A percentile compares a stretch with the other conserved stretches of the same genome.
Evolutionary conservation across 1,284 basidiomycete genomes (phyloP).

Genomic region (Cutaneotrichosporon mucoides): DNA sequence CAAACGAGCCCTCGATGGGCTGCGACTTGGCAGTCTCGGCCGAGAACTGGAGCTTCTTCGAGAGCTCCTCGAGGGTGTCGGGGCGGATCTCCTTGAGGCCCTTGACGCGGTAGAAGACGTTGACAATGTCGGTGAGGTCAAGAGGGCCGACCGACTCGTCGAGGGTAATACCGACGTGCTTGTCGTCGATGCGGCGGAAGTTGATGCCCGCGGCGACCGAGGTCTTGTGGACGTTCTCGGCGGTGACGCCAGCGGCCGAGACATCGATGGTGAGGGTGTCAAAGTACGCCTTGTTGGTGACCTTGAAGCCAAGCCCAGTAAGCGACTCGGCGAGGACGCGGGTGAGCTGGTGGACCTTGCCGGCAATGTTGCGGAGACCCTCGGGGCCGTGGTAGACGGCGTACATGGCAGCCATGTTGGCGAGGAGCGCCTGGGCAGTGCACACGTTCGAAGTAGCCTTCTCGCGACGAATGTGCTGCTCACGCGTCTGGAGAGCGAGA

Average conservation of each 20-base stretch:
- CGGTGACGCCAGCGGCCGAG: slow-evolving; percentile 53
- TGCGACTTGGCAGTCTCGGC: slow-evolving; percentile 33
- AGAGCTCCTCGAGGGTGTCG: slow-evolving; percentile 44
- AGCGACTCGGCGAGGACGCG: slow-evolving; percentile 69
- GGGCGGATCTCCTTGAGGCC: slow-evolving; percentile 44
- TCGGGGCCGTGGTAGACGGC: slow-evolving; percentile 93
- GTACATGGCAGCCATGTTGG: slow-evolving; percentile 97
- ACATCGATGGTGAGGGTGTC: slow-evolving; percentile 90
- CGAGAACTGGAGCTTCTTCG: slow-evolving; percentile 36
- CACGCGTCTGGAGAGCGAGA: slow-evolving; percentile 88
- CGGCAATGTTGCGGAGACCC: slow-evolving; percentile 79
- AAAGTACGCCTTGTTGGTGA: slow-evolving; percentile 68
- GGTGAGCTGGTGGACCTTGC: slow-evolving; percentile 85
- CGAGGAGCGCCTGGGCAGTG: slow-evolving; percentile 83
- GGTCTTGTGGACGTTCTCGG: slow-evolving; percentile 65
- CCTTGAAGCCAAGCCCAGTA: slow-evolving; percentile 65
- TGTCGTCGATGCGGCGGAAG: slow-evolving; percentile 72
- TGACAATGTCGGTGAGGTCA: slow-evolving; percentile 72
- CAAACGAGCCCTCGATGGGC: slow-evolving; percentile 55
- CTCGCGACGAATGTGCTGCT: slow-evolving; percentile 93
- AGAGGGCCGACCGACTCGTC: slow-evolving; percentile 82
- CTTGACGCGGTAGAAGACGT: slow-evolving; percentile 64
- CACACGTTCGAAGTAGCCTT: slow-evolving; percentile 95
- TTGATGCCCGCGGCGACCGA: slow-evolving; percentile 73
- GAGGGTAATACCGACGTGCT: slow-evolving; percentile 79